These are phyloP conservation scores for Mycena vitilis DNA, from an alignment of 768 basidiomycete genomes.

Conservation along the genomic window DNA sequence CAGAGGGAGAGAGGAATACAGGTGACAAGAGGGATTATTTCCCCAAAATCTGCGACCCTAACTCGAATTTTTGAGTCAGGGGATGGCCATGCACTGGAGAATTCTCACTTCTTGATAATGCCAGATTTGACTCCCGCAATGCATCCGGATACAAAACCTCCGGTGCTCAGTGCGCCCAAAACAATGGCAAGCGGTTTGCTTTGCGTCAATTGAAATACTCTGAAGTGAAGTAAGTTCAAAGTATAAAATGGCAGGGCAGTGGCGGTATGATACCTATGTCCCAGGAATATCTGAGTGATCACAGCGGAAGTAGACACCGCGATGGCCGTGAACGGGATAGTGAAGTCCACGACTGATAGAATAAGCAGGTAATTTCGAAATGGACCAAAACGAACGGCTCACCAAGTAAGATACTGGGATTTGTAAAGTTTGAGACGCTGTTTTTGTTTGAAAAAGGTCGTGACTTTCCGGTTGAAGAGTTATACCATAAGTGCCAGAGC, in stretches of 20 bases:
- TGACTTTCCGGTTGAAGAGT: not conserved
- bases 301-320: slow-evolving; percentile 49
- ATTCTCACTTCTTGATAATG: not conserved
- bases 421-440: slow-evolving; percentile 37
- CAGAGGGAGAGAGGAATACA: not conserved
- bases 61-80: not conserved
- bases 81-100: too few species aligned
- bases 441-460: not conserved
- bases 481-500: slow-evolving; percentile 42
- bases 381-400: not conserved
- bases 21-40: not conserved
- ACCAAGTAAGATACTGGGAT: slow-evolving; percentile 33
- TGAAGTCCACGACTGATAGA: slow-evolving; percentile 46
- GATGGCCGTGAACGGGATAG: slow-evolving; percentile 50
- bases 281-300: slow-evolving; percentile 51
- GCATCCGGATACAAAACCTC: slow-evolving; percentile 9
- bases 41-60: not conserved
- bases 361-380: not conserved
- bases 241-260: slow-evolving; percentile 11
- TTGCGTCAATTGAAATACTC: slow-evolving; percentile 29
- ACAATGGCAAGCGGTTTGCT: slow-evolving; percentile 7
- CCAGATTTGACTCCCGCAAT: not conserved
- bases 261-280: slow-evolving; percentile 41
- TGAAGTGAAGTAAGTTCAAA: slow-evolving; percentile 37
- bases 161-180: not conserved